Percentiles rank a stretch among this genome's conserved stretches.
phyloP scores from a whole-genome alignment of 2,329 filamentous ascomycete genomes.

The Fusarium beomiforme region DNA sequence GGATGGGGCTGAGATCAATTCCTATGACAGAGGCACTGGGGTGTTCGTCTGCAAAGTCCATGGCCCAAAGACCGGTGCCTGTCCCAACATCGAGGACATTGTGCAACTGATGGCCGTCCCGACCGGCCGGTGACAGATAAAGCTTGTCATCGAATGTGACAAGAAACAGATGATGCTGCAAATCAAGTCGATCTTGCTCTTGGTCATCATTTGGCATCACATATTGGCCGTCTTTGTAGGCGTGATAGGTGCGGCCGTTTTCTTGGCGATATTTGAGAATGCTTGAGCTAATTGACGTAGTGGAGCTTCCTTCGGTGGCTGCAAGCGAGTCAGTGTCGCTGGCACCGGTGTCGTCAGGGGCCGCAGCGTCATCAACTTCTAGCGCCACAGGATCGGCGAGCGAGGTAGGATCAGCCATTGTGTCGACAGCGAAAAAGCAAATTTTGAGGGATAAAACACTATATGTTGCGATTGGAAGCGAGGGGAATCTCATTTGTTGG shows the following conservation, averaged over 20 bases:
- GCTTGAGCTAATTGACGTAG: slow-evolving; percentile 34
- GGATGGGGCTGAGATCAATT: slow-evolving; percentile 40
- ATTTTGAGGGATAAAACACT: background rate
- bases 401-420: background rate
- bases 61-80: slow-evolving; percentile 43
- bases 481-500: background rate
- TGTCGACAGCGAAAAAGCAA: background rate
- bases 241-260: slow-evolving; percentile 45
- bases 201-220: slow-evolving; percentile 29
- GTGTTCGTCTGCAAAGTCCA: slow-evolving; percentile 41
- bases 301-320: slow-evolving; percentile 4
- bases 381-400: background rate
- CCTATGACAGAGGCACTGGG: slow-evolving; percentile 31
- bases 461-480: background rate
- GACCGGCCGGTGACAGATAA: slow-evolving; percentile 28
- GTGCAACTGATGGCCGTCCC: slow-evolving; percentile 10
- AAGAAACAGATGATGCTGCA: slow-evolving; percentile 39
- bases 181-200: slow-evolving; percentile 36
- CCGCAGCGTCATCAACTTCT: slow-evolving; percentile 1
- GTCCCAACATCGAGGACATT: slow-evolving; percentile 44
- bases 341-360: background rate
- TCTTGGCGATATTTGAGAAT: slow-evolving; percentile 41
- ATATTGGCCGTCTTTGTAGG: slow-evolving; percentile 41
- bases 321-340: slow-evolving; percentile 1
- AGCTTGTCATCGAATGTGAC: slow-evolving; percentile 43